Evolutionary conservation across 257 asterid species (phyloP).

Genomic region (Handroanthus guayacan): DNA sequence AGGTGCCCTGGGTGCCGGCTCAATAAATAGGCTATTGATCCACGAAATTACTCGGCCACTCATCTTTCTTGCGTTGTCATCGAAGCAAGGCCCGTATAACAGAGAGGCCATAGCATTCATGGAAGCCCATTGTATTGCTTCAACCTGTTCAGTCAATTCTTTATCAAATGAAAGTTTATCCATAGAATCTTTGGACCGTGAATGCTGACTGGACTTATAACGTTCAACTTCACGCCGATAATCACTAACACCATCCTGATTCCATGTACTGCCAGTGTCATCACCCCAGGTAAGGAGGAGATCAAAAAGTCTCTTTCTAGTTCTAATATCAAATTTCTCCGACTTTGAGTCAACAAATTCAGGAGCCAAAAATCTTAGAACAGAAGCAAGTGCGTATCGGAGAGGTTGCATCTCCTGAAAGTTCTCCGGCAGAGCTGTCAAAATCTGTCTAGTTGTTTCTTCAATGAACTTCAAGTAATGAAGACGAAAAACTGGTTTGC

Average conservation of each 20-base stretch:
- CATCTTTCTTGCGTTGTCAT: conserved; percentile 98
- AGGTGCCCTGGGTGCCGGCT: conserved; percentile 97
- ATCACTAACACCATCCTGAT: conserved; percentile 91
- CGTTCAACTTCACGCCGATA: conserved; percentile 99
- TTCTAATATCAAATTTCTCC: conserved; percentile 90
- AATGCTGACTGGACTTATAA: conserved; percentile 93
- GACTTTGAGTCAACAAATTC: conserved; percentile 97
- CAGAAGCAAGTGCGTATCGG: conserved; percentile 94
- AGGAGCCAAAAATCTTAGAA: conserved; percentile 94
- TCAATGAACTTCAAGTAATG: conserved; percentile 95
- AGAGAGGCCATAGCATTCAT: conserved; percentile 99
- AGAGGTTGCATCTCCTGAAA: conserved; percentile 95
- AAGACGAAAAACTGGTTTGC: conserved; percentile 96
- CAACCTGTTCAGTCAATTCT: conserved; percentile 94
- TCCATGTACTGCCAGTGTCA: conserved; percentile 91
- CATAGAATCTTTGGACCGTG: conserved; percentile 92
- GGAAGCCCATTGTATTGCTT: conserved; percentile 98
- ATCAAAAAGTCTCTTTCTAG: conserved; percentile 93
- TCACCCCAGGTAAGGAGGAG: conserved; percentile 95
- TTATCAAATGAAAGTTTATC: conserved; percentile 96
- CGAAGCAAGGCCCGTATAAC: conserved; percentile 97
- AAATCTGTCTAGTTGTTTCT: conserved; percentile 83
- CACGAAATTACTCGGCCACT: conserved; percentile 98
- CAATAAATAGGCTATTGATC: conserved; percentile 97
- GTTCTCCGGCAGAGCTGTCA: conserved; percentile 76